These are phyloP conservation scores for Candida pseudocylindracea DNA, from an alignment of 1,139 yeast genomes.

Conservation along the genomic window DNA sequence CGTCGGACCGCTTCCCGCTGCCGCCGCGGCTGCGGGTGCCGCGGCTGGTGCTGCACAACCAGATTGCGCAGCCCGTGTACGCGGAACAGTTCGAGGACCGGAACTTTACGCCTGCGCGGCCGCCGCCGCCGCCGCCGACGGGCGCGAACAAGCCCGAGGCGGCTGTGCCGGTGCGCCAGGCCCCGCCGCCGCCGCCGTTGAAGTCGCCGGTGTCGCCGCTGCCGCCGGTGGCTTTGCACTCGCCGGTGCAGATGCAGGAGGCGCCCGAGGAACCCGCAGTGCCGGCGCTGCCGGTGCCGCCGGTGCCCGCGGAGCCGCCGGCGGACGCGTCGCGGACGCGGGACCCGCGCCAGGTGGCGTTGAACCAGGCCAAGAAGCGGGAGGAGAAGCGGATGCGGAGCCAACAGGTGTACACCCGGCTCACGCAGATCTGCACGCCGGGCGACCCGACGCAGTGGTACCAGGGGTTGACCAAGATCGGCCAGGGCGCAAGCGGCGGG, in stretches of 20 bases:
- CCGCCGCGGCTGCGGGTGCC: not conserved
- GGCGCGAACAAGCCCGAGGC: conserved; percentile 8
- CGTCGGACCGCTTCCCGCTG: not conserved
- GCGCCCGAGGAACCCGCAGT: conserved; percentile 8
- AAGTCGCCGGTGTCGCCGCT: conserved; percentile 24
- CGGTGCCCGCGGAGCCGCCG: conserved; percentile 1
- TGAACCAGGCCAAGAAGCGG: conserved; percentile 43
- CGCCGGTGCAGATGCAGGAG: conserved; percentile 1
- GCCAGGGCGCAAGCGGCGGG: conserved; percentile 98
- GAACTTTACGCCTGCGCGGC: not conserved
- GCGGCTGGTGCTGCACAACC: conserved; percentile 1
- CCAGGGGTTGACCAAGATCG: conserved; percentile 55
- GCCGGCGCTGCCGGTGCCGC: conserved; percentile 12
- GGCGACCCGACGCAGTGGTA: conserved; percentile 74
- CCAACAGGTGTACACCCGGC: conserved; percentile 44
- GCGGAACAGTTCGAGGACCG: not conserved
- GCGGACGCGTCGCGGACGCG: conserved; percentile 15
- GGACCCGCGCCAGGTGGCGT: conserved; percentile 32
- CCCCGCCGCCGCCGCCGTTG: conserved; percentile 2
- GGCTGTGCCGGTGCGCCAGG: too few relatives aligned
- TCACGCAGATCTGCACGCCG: conserved; percentile 58
- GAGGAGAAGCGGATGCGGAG: conserved; percentile 52
- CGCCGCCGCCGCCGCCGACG: conserved; percentile 12
- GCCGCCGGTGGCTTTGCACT: conserved; percentile 10
- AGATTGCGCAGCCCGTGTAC: not conserved